Evolutionary conservation across 2,329 filamentous ascomycete species (phyloP), one percentile per base, ranked within the genome.

Genomic region (Penicillium sclerotigenum): DNA sequence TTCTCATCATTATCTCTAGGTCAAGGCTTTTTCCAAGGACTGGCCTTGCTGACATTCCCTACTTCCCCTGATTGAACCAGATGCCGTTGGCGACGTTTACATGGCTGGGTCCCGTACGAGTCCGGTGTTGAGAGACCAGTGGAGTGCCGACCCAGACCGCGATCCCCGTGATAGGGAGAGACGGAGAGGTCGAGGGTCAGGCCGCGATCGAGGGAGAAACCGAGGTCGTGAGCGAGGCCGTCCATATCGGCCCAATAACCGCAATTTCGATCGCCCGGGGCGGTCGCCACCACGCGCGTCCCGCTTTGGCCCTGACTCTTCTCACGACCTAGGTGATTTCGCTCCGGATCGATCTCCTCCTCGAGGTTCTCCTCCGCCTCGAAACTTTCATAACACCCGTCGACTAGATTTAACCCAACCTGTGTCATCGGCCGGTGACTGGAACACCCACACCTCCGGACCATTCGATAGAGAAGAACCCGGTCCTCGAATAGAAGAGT

Each of bases 41-140:
- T 50, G 42, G 47, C 52, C 56, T 50, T 36, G 47, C 52, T 49
- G 53, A 45, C 31, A 43, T 48, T 33, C 9, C 43, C 37, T 28
- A 46, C 54, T 57, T 50, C 54, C 20, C 34, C 29, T 52, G 33
- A 58, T 59, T 49, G 53, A 66, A 59, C 67, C 73, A 69, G 70
- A 79, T 80, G 77, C 71, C 64, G 75, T 65, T 69, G 68, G 67
- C 67, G 62, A 61, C 64, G 66, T 68, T 70, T 74, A 75, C 73
- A 80, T 80, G 78, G 77, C 77, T 74, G 75, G 75, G 71, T 77
- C 76, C 69, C 74, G 71, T 72, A 73, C 72, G 73, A 78, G 75
- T 73, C 76, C 76, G 70, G 73, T 74, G 68, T 73, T 79, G 75
- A 80, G 73, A 77, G 74, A 79, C 69, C 71, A 78, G 72, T 78